A percentile compares a stretch with the other conserved stretches of the same genome.
Conservation (phyloP, 768 basidiomycete genomes). For the Dentipellis fragilis region DNA sequence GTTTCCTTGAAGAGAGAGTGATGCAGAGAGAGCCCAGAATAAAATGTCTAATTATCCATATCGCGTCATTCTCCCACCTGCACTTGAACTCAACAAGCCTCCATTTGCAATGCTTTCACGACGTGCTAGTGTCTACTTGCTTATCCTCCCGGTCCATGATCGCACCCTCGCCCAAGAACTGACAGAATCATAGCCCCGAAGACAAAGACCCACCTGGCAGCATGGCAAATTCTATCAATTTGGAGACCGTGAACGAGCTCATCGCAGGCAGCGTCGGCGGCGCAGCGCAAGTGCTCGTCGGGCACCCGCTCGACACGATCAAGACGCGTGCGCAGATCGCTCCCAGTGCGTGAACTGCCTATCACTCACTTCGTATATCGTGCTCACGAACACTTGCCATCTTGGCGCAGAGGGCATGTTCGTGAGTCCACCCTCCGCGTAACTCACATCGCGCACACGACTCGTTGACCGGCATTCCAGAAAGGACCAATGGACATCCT, state of each 20-base stretch:
- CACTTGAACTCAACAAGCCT: too few relatives aligned
- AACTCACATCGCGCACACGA: background rate
- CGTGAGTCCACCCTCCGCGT: conserved; percentile 37
- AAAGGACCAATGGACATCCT: conserved; percentile 94
- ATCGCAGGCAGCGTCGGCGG: conserved; percentile 85
- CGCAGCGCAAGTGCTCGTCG: conserved; percentile 92
- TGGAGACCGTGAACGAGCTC: conserved; percentile 70
- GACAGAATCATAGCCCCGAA: too few relatives aligned
- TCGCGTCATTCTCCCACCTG: too few relatives aligned
- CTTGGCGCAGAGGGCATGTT: conserved; percentile 69
- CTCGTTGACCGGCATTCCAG: conserved; percentile 25
- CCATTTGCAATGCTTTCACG: too few relatives aligned
- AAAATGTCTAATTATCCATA: too few relatives aligned
- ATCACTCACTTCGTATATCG: background rate
- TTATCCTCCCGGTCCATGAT: too few relatives aligned
- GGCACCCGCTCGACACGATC: conserved; percentile 83
- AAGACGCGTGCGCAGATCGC: conserved; percentile 86
- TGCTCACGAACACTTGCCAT: conserved; percentile 2
- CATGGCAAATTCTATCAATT: background rate
- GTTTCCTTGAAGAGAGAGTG: too few relatives aligned
- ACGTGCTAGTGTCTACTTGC: too few relatives aligned
- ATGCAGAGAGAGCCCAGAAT: too few relatives aligned
- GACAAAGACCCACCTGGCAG: too few relatives aligned
- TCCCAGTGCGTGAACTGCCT: conserved; percentile 47
- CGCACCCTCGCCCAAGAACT: too few relatives aligned